Evolutionary conservation across 1,284 basidiomycete genomes (phyloP), one percentile per base, ranked within the genome.

Genomic region (Coriolopsis trogii): DNA sequence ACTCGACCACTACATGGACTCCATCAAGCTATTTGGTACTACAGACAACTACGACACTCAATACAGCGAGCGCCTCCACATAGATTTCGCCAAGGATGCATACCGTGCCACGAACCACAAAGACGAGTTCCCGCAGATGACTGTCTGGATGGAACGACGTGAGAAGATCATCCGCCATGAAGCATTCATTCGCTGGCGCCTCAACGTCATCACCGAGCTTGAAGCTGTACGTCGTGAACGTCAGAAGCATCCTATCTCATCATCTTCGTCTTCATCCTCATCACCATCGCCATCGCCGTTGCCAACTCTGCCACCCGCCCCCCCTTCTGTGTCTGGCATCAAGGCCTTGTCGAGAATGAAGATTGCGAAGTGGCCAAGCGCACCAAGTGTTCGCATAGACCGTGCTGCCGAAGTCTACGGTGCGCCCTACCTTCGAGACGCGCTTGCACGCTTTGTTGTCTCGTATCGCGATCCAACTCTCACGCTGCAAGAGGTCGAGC

Each of bases 71-170:
- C 39, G 24, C 2, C 25, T 41, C 24, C 39, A 41, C 24, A 41
- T 41, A 1, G 39, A 41, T 16, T 24, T 41, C 39, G 39, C 39
- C 2, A 41, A 41, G 24, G 25, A 41, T 6, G 39, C 39, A 1
- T 72, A 70, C 36, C 53, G 60, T 13, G 62, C 68, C 2, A 67
- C 66, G 12, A 72, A 72, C 46, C 55, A 57, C 16, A 66, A 67
- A 29, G 63, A 72, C 18, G 64, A 70, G 39, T 61, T 64, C 21
- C 12, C 53, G 3, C 70, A 72, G 41, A 74, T 73, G 72, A 67
- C 66, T 0, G 12, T 30, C 0, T 73, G 72, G 71, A 55, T 73
- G 0, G 39, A 41, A 10, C 39, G 39, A 13, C 7, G 15, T 6
- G 39, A 41, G 39, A 41, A 67, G 51, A 46, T 67, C 4, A 6